phyloP scores from a whole-genome alignment of 306 rosid species.

The Lagenaria siceraria region DNA sequence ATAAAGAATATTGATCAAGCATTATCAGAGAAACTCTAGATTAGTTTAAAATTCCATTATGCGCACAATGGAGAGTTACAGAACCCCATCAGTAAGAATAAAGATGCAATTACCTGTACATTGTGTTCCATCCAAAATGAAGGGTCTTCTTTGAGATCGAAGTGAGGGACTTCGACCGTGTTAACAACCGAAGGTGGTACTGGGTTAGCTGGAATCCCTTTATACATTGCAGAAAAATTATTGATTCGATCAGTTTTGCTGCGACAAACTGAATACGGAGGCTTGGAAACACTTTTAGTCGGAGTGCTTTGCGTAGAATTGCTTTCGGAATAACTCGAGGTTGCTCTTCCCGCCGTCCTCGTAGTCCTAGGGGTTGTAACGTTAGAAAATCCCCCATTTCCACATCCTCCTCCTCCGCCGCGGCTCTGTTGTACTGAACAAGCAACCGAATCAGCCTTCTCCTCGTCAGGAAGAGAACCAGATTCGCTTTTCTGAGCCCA shows the following conservation, averaged over 20 bases:
- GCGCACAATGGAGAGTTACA: not conserved
- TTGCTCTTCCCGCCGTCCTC: slow-evolving; percentile 37
- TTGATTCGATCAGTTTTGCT: slow-evolving; percentile 57
- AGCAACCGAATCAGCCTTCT: slow-evolving; percentile 25
- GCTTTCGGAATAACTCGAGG: slow-evolving; percentile 45
- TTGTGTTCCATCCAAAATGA: slow-evolving; percentile 95
- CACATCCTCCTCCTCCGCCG: slow-evolving; percentile 30
- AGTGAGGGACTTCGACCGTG: slow-evolving; percentile 89
- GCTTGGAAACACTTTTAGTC: slow-evolving; percentile 66
- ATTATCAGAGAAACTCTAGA: not conserved
- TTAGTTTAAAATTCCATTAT: not conserved
- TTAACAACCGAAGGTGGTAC: slow-evolving; percentile 43
- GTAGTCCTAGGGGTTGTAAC: slow-evolving; percentile 43
- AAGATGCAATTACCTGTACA: slow-evolving; percentile 59
- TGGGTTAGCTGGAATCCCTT: slow-evolving; percentile 46
- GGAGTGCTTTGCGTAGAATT: slow-evolving; percentile 80
- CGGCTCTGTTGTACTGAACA: slow-evolving; percentile 16
- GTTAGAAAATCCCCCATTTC: slow-evolving; percentile 30
- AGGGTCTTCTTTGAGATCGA: slow-evolving; percentile 84
- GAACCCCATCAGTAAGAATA: not conserved
- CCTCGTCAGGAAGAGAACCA: slow-evolving; percentile 16
- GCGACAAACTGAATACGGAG: slow-evolving; percentile 46
- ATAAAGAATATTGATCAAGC: not conserved
- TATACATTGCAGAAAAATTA: slow-evolving; percentile 53
- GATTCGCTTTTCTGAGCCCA: slow-evolving; percentile 63